These are phyloP conservation scores for Salix viminalis DNA, from an alignment of 345 rosid genomes.

Conservation along the genomic window DNA sequence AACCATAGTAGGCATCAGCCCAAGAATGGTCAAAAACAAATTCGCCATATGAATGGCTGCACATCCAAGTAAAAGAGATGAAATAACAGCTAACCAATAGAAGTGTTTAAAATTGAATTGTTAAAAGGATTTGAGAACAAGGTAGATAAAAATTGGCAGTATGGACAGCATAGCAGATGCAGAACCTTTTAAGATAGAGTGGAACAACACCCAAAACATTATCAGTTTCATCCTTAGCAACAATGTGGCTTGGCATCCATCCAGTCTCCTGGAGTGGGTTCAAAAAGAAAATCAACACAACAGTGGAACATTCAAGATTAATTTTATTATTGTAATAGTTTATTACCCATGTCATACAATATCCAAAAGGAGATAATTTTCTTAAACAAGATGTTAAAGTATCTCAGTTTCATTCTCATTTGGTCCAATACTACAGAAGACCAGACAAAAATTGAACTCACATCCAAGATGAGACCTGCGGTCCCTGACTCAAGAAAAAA, in stretches of 20 bases:
- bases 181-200: slow-evolving; percentile 90
- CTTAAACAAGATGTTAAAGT: not conserved
- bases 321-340: not conserved
- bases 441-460: not conserved
- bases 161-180: slow-evolving; percentile 19
- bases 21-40: slow-evolving; percentile 94
- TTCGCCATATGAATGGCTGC: slow-evolving; percentile 94
- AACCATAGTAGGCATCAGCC: slow-evolving; percentile 90
- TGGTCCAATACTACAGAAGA: not conserved
- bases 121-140: slow-evolving; percentile 5
- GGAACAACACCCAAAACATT: slow-evolving; percentile 80
- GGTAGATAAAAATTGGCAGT: slow-evolving; percentile 6
- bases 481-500: not conserved
- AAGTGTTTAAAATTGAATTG: slow-evolving; percentile 2
- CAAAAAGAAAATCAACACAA: slow-evolving; percentile 7
- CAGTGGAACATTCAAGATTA: not conserved
- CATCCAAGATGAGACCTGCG: not conserved
- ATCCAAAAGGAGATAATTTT: not conserved
- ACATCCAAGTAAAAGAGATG: slow-evolving; percentile 22
- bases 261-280: slow-evolving; percentile 71
- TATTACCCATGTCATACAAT: not conserved
- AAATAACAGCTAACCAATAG: slow-evolving; percentile 16
- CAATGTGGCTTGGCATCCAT: slow-evolving; percentile 77
- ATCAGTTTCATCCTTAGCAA: slow-evolving; percentile 70
- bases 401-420: not conserved